These are phyloP conservation scores for Tetraselmis chui DNA, from an alignment of 139 green algal species.

Conservation along the genomic window DNA sequence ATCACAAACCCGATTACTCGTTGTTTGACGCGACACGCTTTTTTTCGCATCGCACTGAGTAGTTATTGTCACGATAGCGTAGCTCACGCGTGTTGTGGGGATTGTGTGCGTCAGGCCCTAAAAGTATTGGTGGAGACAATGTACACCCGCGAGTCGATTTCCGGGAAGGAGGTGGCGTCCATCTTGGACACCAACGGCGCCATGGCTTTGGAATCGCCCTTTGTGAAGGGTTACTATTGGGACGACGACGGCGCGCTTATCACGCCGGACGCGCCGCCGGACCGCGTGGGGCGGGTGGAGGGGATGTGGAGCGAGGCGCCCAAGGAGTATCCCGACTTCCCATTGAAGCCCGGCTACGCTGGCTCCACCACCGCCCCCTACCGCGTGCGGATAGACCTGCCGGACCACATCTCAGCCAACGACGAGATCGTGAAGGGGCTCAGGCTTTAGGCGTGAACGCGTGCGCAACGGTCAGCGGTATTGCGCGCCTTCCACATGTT, in stretches of 20 bases:
- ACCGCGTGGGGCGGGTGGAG: background rate
- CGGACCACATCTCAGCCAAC: conserved; percentile 24
- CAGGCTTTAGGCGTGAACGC: background rate
- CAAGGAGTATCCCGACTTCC: background rate
- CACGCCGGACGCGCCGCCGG: conserved; percentile 19
- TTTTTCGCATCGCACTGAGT: too few species aligned
- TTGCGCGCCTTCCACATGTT: too few species aligned
- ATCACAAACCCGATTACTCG: too few species aligned
- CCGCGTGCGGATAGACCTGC: conserved; percentile 34
- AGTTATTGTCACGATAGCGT: too few species aligned
- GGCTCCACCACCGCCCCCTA: conserved; percentile 42
- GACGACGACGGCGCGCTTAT: conserved; percentile 25
- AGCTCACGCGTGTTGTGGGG: background rate
- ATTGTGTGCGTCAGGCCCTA: background rate
- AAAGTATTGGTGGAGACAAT: conserved; percentile 25
- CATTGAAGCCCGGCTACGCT: conserved; percentile 2
- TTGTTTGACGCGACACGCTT: too few species aligned
- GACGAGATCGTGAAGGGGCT: conserved; percentile 5
- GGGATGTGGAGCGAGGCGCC: background rate
- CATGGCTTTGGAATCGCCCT: conserved; percentile 15
- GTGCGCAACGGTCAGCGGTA: too few species aligned
- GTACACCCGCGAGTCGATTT: conserved; percentile 22
- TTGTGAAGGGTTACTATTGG: conserved; percentile 40
- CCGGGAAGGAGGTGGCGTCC: conserved; percentile 42
- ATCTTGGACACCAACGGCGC: conserved; percentile 23